These are phyloP conservation scores for Colletotrichum acutatum DNA, from an alignment of 2,329 filamentous ascomycete species.

Conservation along the genomic window DNA sequence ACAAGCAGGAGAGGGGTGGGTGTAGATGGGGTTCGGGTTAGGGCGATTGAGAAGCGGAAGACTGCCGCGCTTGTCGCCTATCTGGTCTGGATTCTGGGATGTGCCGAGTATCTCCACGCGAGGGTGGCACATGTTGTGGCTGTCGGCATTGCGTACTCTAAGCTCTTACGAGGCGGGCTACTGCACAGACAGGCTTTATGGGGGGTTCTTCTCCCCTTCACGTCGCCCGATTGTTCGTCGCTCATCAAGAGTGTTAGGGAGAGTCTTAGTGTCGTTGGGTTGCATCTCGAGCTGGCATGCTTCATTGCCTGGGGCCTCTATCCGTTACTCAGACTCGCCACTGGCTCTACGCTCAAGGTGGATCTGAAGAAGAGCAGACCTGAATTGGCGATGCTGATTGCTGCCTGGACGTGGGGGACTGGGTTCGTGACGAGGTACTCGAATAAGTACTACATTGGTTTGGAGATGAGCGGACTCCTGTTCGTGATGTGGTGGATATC, in stretches of 20 bases:
- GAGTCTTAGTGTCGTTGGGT: rapidly evolving
- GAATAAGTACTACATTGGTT: slow-evolving; percentile 50
- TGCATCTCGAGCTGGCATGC: slow-evolving; percentile 7
- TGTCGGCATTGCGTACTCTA: slow-evolving; percentile 41
- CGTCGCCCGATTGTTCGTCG: not conserved
- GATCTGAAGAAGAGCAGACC: slow-evolving; percentile 11
- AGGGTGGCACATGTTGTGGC: slow-evolving; percentile 42
- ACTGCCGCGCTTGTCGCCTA: slow-evolving; percentile 27
- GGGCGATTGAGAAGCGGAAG: not conserved
- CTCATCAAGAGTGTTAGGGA: rapidly evolving
- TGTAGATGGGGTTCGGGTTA: not conserved
- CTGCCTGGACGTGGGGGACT: slow-evolving; percentile 33
- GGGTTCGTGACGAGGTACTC: slow-evolving; percentile 46
- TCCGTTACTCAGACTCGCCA: slow-evolving; percentile 4
- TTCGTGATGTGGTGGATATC: slow-evolving; percentile 40
- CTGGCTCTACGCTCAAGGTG: not conserved
- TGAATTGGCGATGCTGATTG: slow-evolving; percentile 28
- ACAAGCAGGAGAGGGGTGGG: not conserved
- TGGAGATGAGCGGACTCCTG: slow-evolving; percentile 50
- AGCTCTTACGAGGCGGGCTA: slow-evolving; percentile 30
- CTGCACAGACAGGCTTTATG: not conserved
- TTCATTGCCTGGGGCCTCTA: not conserved
- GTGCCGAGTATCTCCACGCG: slow-evolving; percentile 44
- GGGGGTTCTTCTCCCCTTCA: not conserved
- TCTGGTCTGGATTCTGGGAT: slow-evolving; percentile 41